These are phyloP conservation scores for Pleurotus tuoliensis DNA, from an alignment of 768 basidiomycete species.

Conservation along the genomic window DNA sequence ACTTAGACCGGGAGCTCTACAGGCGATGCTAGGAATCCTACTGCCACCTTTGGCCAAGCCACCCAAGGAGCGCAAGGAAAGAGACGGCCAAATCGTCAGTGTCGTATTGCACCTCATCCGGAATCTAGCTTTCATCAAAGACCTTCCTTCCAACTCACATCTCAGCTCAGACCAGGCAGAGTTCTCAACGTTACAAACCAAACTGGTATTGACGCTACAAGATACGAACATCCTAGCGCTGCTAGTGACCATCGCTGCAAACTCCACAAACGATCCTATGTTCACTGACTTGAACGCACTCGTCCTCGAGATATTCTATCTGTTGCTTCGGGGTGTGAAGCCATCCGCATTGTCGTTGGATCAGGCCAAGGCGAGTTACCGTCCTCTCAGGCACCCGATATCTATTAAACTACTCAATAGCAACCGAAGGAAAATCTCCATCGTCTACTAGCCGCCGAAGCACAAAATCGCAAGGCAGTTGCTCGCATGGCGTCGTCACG, in stretches of 20 bases:
- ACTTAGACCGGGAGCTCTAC: conserved; percentile 63
- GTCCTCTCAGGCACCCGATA: conserved; percentile 5
- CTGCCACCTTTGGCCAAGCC: conserved; percentile 75
- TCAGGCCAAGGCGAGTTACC: conserved; percentile 54
- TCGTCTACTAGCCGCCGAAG: conserved; percentile 76
- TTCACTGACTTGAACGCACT: conserved; percentile 87
- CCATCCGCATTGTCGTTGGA: conserved; percentile 55
- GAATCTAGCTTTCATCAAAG: conserved; percentile 93
- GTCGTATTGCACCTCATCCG: conserved; percentile 86
- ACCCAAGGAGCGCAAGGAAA: conserved; percentile 63
- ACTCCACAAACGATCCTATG: conserved; percentile 68
- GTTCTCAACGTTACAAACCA: conserved; percentile 72
- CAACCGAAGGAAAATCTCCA: conserved; percentile 68
- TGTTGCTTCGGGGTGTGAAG: conserved; percentile 78
- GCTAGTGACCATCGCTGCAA: conserved; percentile 82
- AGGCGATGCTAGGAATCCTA: conserved; percentile 69
- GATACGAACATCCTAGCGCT: conserved; percentile 74
- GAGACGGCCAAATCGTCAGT: conserved; percentile 84
- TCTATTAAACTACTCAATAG: conserved; percentile 29
- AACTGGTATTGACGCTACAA: conserved; percentile 65
- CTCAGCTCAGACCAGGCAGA: conserved; percentile 78
- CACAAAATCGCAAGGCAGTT: conserved; percentile 52
- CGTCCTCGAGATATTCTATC: conserved; percentile 89
- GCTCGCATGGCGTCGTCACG: conserved; percentile 61
- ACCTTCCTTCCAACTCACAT: conserved; percentile 68